Conservation (phyloP, 192 early-diverging fungal genomes). For the Funneliformis mosseae region DNA sequence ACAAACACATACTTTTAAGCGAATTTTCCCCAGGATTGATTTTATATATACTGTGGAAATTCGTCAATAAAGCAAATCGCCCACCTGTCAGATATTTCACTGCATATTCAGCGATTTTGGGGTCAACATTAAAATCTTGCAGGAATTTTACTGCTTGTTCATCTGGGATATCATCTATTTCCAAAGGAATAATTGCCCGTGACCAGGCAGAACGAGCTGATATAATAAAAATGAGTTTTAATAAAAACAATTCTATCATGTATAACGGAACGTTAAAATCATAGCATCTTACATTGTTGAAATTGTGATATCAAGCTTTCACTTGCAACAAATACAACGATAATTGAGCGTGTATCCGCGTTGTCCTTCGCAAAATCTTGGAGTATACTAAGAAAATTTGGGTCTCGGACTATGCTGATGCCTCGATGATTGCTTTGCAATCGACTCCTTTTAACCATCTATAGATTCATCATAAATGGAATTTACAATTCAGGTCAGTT, state of each 20-base stretch:
- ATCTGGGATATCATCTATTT: slow-evolving; percentile 23
- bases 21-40: slow-evolving; percentile 17
- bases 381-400: slow-evolving; percentile 24
- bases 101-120: slow-evolving; percentile 14
- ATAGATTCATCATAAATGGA: too few species aligned
- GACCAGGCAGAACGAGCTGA: slow-evolving; percentile 31
- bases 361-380: slow-evolving; percentile 32
- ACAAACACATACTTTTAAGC: slow-evolving; percentile 29
- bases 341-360: slow-evolving; percentile 18
- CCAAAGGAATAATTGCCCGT: background rate
- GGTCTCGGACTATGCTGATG: too few species aligned
- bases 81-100: slow-evolving; percentile 31
- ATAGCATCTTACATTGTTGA: slow-evolving; percentile 26
- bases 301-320: slow-evolving; percentile 23
- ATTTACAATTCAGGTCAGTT: too few species aligned
- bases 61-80: slow-evolving; percentile 17
- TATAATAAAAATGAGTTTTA: slow-evolving; percentile 20
- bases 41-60: background rate
- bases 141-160: slow-evolving; percentile 28
- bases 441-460: too few species aligned
- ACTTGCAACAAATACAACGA: slow-evolving; percentile 31
- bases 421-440: too few species aligned
- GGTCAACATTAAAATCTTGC: slow-evolving; percentile 14
- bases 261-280: slow-evolving; percentile 17
- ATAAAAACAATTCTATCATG: slow-evolving; percentile 16